phyloP scores from a whole-genome alignment of 2,329 filamentous ascomycete species.

The Ambrosiella beaveri region DNA sequence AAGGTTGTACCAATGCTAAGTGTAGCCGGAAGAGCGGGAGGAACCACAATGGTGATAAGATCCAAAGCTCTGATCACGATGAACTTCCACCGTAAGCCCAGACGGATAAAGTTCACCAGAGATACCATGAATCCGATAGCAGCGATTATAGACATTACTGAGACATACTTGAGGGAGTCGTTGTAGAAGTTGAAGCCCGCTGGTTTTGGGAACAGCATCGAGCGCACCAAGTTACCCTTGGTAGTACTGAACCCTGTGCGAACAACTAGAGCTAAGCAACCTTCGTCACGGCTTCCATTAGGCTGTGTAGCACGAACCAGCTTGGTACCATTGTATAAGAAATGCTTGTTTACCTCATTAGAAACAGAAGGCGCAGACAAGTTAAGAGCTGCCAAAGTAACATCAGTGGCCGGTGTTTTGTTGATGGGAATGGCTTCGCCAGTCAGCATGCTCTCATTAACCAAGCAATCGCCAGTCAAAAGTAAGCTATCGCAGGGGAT shows the following conservation, averaged over 20 bases:
- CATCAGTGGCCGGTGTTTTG: slow-evolving; percentile 69
- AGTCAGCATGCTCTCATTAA: slow-evolving; percentile 98
- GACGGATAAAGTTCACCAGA: slow-evolving; percentile 77
- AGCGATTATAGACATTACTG: slow-evolving; percentile 83
- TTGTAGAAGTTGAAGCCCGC: slow-evolving; percentile 98
- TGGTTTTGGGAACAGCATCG: slow-evolving; percentile 96
- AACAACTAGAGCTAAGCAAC: slow-evolving; percentile 79
- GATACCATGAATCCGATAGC: slow-evolving; percentile 76
- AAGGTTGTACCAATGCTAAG: slow-evolving; percentile 95
- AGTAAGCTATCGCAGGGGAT: slow-evolving; percentile 87
- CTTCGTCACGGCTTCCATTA: slow-evolving; percentile 68
- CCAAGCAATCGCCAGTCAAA: slow-evolving; percentile 86
- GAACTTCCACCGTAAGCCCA: slow-evolving; percentile 70
- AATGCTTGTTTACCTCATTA: slow-evolving; percentile 69
- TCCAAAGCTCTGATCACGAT: slow-evolving; percentile 87
- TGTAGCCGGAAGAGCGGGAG: slow-evolving; percentile 83
- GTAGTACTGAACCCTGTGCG: slow-evolving; percentile 95
- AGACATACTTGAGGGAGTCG: slow-evolving; percentile 94
- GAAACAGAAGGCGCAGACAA: slow-evolving; percentile 67
- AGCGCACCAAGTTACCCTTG: slow-evolving; percentile 85
- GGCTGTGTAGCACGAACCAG: slow-evolving; percentile 80
- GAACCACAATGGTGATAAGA: slow-evolving; percentile 93
- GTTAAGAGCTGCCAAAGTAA: slow-evolving; percentile 59
- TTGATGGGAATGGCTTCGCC: slow-evolving; percentile 88
- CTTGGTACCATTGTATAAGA: slow-evolving; percentile 88